Evolutionary conservation across 371 early-diverging fungal genomes (phyloP).

Genomic region (Entomophthora muscae): DNA sequence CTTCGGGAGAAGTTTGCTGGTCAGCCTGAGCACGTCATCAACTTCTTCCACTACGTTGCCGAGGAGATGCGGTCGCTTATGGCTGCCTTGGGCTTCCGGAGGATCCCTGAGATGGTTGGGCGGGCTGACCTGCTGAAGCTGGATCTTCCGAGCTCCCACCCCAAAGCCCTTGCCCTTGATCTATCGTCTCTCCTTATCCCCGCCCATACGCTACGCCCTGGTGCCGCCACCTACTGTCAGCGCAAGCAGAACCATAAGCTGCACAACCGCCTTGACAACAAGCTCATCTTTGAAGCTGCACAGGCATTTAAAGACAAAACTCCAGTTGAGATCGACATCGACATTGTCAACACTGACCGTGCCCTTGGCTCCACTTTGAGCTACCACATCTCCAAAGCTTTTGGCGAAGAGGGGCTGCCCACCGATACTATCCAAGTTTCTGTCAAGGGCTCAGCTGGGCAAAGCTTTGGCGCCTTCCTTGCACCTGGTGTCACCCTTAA

Average conservation of each 20-base stretch:
- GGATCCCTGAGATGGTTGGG: conserved; percentile 90
- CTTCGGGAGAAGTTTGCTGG: conserved; percentile 88
- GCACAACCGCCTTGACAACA: conserved; percentile 64
- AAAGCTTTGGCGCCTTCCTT: conserved; percentile 88
- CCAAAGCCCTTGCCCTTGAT: conserved; percentile 75
- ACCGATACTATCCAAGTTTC: conserved; percentile 67
- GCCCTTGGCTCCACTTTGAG: conserved; percentile 80
- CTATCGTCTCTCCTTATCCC: conserved; percentile 74
- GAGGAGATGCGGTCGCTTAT: conserved; percentile 83
- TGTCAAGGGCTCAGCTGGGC: conserved; percentile 88
- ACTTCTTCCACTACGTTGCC: conserved; percentile 93
- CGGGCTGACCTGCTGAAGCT: conserved; percentile 64
- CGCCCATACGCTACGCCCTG: conserved; percentile 67
- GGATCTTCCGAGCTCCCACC: conserved; percentile 43
- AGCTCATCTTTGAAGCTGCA: conserved; percentile 59
- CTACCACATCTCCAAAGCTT: conserved; percentile 63
- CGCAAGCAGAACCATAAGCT: conserved; percentile 74
- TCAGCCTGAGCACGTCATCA: conserved; percentile 85
- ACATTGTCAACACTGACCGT: conserved; percentile 87
- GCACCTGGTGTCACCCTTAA: conserved; percentile 79
- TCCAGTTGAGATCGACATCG: conserved; percentile 35
- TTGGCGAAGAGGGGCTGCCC: conserved; percentile 73
- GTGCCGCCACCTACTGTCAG: conserved; percentile 62
- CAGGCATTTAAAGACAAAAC: conserved; percentile 40
- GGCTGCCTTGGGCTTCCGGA: conserved; percentile 84